Base-by-base conservation (phyloP, 441 rosid genomes). In the Erysimum pusillum region DNA sequence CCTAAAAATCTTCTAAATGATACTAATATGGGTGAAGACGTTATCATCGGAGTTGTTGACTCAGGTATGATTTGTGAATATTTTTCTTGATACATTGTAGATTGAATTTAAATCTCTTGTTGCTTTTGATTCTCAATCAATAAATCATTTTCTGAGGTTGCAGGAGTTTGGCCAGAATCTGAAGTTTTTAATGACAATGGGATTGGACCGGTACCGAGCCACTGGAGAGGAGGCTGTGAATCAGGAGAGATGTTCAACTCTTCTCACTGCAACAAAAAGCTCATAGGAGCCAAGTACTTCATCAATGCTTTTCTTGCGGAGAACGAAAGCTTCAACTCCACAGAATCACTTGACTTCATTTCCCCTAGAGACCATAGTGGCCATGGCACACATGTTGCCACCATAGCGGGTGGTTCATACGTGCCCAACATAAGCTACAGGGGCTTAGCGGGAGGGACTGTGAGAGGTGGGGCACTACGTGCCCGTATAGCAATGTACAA, bases 91-190 rank as follows among this genome's bases (percentile, higher is more conserved):
- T 9, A 51, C 3, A 20, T 22, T 22, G 25, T 22, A 22, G 25
- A 22, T 10, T 52, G 58, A 22, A 11, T 17, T 15, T 11, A 2
- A 22, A 18, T 20, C 57, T 34, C 7, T 35, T 61, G 66, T 54
- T 64, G 6, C 45, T 44, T 18, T 20, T 54, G 77, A 14, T 34
- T 42, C 42, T 62, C 20, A 17, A 45, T n/a, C 7, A 64, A 14
- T 20, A 44, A 17, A 56, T 6, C 0, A 14, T 57, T 10, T 28
- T 39, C 3, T 42, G 54, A 54, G 70, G 42, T 17, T 59, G 38
- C 73, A 89, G 93, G 94, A 52, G 80, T 90, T 74, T 90, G 91
- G 92, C 92, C 93, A 0, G 95, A 90, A 76, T 90, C 91, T 14
- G 73, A 84, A 80, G 57, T 83, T 4, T 87, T 87, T 69, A 74